Evolutionary conservation across 192 early-diverging fungal genomes (phyloP).

Genomic region (Coemansia sp.): DNA sequence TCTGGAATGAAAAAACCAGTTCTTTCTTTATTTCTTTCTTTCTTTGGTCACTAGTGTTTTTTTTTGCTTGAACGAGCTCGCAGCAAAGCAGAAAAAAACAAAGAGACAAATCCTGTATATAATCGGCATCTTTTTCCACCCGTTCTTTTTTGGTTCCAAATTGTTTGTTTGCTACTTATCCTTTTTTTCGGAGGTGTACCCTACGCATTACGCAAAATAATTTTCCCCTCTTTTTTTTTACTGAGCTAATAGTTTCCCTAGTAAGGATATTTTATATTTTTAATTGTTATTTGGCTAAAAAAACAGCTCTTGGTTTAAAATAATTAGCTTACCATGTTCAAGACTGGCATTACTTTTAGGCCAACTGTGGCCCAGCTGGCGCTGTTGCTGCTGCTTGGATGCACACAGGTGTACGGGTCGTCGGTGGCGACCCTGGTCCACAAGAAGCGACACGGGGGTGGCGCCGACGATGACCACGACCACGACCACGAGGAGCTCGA

Average conservation of each 20-base stretch:
- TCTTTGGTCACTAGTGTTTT: neutral
- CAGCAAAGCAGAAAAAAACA: too few species aligned
- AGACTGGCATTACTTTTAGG: neutral
- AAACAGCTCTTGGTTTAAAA: neutral
- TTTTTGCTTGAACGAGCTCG: neutral
- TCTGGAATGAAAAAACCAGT: neutral
- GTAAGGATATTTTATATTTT: too few species aligned
- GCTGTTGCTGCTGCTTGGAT: neutral
- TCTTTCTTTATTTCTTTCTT: neutral
- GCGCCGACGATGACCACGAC: constrained; percentile 21
- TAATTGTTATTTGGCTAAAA: neutral
- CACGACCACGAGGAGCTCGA: constrained; percentile 22
- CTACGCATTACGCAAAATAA: constrained; percentile 7
- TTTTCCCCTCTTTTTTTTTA: neutral
- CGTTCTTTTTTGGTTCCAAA: neutral
- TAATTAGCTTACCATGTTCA: neutral
- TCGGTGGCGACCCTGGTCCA: neutral
- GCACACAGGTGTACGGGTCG: neutral
- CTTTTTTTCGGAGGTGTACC: neutral
- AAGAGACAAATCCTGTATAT: neutral
- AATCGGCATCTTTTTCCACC: neutral
- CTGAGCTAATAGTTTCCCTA: too few species aligned
- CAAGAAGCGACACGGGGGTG: neutral
- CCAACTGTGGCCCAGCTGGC: neutral
- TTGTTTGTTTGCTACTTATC: neutral